Percentiles rank a stretch among this genome's conserved stretches.
These are phyloP conservation scores for Tylopilus rubrobrunneus DNA, from an alignment of 768 basidiomycete species.

Conservation along the genomic window DNA sequence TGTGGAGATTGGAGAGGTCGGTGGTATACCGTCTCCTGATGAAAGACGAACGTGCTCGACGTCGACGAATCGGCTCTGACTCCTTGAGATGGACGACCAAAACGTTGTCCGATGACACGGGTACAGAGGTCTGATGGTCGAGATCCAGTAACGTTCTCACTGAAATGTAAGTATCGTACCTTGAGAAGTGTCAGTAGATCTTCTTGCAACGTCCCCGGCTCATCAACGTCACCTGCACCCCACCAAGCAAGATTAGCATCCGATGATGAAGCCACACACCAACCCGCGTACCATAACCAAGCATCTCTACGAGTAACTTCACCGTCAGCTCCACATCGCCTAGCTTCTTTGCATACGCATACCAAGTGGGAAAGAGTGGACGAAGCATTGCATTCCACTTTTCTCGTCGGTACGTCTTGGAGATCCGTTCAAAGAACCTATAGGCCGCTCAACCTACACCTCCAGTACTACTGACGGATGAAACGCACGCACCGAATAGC, in stretches of 20 bases:
- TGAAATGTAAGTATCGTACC: constrained; percentile 39
- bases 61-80: constrained; percentile 69
- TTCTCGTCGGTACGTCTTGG: constrained; percentile 83
- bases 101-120: constrained; percentile 50
- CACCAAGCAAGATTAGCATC: background rate
- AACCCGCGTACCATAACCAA: constrained; percentile 63
- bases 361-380: constrained; percentile 72
- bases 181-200: constrained; percentile 68
- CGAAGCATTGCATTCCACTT: constrained; percentile 72
- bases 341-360: constrained; percentile 77
- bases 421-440: constrained; percentile 92
- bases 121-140: constrained; percentile 60
- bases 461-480: background rate
- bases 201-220: constrained; percentile 52
- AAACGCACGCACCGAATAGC: constrained; percentile 47
- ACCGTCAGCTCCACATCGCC: constrained; percentile 76
- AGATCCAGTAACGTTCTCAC: background rate
- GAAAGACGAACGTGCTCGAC: constrained; percentile 56
- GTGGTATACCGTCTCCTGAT: constrained; percentile 53
- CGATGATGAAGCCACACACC: background rate
- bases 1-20: constrained; percentile 37
- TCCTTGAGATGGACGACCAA: constrained; percentile 63
- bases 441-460: background rate
- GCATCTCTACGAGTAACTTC: constrained; percentile 81
- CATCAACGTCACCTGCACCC: constrained; percentile 43